Base-by-base conservation (phyloP, 257 asterid species). In the Cruciata laevipes region DNA sequence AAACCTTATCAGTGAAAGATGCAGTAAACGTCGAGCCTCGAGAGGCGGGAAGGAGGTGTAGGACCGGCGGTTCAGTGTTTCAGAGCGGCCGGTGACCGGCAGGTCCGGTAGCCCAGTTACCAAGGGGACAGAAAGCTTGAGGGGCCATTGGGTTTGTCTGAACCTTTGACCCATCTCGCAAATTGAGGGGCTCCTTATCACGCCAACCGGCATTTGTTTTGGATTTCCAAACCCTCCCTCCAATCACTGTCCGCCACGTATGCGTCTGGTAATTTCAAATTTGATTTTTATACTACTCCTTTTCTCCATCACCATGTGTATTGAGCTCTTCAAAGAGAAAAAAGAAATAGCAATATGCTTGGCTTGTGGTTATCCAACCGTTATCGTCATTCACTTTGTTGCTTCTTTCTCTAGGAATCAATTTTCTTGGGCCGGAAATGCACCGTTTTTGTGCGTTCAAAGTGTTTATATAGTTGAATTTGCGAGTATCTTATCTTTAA, bases 141-240 rank as follows among this genome's bases (percentile, higher is more conserved):
- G 62, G 30, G 9, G 12, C 2, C 55, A 20, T 20, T 21, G 60
- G 40, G 13, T 61, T 16, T 10, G 42, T 66, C 67, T 65, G 71
- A 69, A 74, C 27, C 3, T 14, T 60, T 74, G 59, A 61, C 74
- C 62, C 60, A n/a, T 53, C 65, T 71, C 69, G 69, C 49, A 62
- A 49, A 49, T 42, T 65, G 59, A 49, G 71, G 71, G 12, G 35
- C 67, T 18, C 63, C 32, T 42, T 30, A 56, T 42, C 70, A 69
- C 64, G 70, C 74, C 78, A 55, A 69, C 74, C 74, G 69, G 63
- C 66, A 33, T 40, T 42, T 3, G 40, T 57, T 33, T 38, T 56
- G 71, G 71, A 58, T 71, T 53, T 63, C 51, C 20, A 35, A 51
- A 62, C 35, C 35, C 30, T 51, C 6, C 33, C 33, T 7, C 31